A percentile compares a stretch with the other conserved stretches of the same genome.
phyloP scores from a whole-genome alignment of 164 flowering plant species.

The Nelumbo lutea region DNA sequence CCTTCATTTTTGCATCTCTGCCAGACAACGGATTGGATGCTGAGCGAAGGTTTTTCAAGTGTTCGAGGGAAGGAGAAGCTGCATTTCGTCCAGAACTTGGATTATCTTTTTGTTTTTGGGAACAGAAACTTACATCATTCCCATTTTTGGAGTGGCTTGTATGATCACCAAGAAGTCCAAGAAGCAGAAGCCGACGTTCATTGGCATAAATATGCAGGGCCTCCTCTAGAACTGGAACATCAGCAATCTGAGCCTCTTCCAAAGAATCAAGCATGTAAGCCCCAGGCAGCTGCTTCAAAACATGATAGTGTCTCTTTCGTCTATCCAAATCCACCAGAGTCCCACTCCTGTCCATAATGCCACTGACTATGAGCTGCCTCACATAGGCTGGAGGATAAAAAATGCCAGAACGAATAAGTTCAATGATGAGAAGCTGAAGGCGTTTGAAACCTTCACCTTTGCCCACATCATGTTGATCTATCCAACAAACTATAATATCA shows the following conservation, averaged over 20 bases:
- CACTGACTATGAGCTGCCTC: slow-evolving; percentile 91
- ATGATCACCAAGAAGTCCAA: slow-evolving; percentile 31
- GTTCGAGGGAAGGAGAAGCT: slow-evolving; percentile 32
- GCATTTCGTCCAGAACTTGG: slow-evolving; percentile 24
- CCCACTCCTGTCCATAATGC: slow-evolving; percentile 59
- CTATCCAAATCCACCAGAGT: slow-evolving; percentile 38
- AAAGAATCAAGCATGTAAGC: slow-evolving; percentile 49
- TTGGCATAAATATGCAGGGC: slow-evolving; percentile 60
- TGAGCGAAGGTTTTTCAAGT: slow-evolving; percentile 30
- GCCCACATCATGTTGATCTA: slow-evolving; percentile 83
- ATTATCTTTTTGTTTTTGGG: slow-evolving; percentile 26
- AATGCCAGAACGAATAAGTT: slow-evolving; percentile 71
- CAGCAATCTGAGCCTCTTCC: slow-evolving; percentile 54
- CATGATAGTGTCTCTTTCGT: slow-evolving; percentile 54
- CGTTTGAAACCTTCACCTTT: slow-evolving; percentile 72
- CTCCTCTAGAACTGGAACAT: slow-evolving; percentile 35
- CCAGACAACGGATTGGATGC: slow-evolving; percentile 18
- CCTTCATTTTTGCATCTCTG: slow-evolving; percentile 26
- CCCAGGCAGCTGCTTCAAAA: slow-evolving; percentile 82
- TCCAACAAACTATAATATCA: slow-evolving; percentile 93
- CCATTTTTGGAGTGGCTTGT: slow-evolving; percentile 11
- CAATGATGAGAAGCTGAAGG: slow-evolving; percentile 63
- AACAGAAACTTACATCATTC: slow-evolving; percentile 10
- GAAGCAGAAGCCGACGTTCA: slow-evolving; percentile 82
- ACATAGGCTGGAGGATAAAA: slow-evolving; percentile 86